Evolutionary conservation across 1,284 basidiomycete species (phyloP).

Genomic region (Sphaerobolus stellatus): DNA sequence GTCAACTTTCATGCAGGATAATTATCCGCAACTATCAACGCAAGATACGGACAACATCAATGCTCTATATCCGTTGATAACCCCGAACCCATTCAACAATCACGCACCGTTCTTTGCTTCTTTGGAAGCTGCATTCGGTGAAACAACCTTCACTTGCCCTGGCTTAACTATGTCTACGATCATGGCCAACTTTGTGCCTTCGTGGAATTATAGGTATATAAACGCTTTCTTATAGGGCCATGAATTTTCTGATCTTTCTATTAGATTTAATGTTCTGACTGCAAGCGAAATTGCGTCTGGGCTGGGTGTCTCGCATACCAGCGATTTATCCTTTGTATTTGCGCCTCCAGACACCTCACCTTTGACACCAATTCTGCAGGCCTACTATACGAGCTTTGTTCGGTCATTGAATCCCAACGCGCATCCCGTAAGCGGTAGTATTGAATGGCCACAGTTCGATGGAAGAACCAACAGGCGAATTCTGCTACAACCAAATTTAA

Average conservation of each 20-base stretch:
- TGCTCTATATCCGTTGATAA: conserved; percentile 12
- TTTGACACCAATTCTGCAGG: conserved; percentile 19
- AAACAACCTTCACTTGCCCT: conserved; percentile 18
- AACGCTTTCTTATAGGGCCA: background rate
- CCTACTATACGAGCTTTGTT: conserved; percentile 21
- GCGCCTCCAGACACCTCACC: conserved; percentile 15
- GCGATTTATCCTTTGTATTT: conserved; percentile 17
- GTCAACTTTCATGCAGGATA: conserved; percentile 18
- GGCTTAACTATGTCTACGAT: conserved; percentile 15
- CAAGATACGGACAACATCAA: conserved; percentile 13
- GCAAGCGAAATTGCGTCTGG: conserved; percentile 15
- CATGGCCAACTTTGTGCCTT: conserved; percentile 11
- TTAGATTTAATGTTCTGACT: conserved; percentile 18
- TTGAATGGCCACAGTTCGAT: conserved; percentile 16
- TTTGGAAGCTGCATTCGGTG: conserved; percentile 17
- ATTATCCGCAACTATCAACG: conserved; percentile 16
- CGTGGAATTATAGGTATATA: background rate
- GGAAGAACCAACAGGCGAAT: conserved; percentile 8
- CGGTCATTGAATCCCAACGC: conserved; percentile 20
- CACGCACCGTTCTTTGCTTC: conserved; percentile 15
- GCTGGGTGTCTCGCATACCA: conserved; percentile 19
- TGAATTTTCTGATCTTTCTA: background rate
- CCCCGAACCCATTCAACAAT: conserved; percentile 12
- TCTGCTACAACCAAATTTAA: conserved; percentile 18
- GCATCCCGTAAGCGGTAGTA: conserved; percentile 10